Percentiles rank a stretch among this genome's conserved stretches.
Evolutionary conservation across 257 asterid genomes (phyloP).

Genomic region (Cinchona pubescens): DNA sequence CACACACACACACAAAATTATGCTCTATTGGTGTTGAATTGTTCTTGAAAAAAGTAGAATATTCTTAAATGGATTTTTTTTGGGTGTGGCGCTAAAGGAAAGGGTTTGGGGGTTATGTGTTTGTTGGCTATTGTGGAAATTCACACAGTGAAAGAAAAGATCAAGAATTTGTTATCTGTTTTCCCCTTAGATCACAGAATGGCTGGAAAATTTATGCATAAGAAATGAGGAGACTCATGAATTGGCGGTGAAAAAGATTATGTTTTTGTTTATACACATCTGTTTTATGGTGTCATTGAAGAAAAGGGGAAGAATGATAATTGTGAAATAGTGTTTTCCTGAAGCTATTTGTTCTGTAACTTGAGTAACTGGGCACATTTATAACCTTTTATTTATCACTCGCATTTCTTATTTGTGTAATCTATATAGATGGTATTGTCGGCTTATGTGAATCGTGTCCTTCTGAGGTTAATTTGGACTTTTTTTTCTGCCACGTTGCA

Average conservation of each 20-base stretch:
- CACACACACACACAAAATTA: not conserved
- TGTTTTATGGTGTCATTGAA: not conserved
- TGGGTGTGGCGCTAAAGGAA: not conserved
- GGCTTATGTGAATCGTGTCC: not conserved
- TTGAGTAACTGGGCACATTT: not conserved
- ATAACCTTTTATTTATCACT: not conserved
- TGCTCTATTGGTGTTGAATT: not conserved
- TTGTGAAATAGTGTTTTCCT: not conserved
- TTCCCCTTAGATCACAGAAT: not conserved
- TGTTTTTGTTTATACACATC: not conserved
- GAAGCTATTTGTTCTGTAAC: not conserved
- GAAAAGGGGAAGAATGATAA: not conserved
- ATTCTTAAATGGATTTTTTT: not conserved
- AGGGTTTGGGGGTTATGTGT: too few species aligned
- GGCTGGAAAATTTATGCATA: not conserved
- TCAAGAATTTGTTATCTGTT: not conserved
- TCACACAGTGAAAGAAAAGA: not conserved
- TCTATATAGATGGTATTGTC: not conserved
- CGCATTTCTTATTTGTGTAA: not conserved
- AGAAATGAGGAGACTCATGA: not conserved
- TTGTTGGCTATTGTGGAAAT: not conserved
- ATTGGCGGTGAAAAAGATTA: not conserved
- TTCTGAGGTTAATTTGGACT: not conserved
- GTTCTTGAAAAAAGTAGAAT: not conserved
- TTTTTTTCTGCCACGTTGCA: slow-evolving; percentile 18